Conservation (phyloP, 345 rosid genomes). For the Linum lewisii region DNA sequence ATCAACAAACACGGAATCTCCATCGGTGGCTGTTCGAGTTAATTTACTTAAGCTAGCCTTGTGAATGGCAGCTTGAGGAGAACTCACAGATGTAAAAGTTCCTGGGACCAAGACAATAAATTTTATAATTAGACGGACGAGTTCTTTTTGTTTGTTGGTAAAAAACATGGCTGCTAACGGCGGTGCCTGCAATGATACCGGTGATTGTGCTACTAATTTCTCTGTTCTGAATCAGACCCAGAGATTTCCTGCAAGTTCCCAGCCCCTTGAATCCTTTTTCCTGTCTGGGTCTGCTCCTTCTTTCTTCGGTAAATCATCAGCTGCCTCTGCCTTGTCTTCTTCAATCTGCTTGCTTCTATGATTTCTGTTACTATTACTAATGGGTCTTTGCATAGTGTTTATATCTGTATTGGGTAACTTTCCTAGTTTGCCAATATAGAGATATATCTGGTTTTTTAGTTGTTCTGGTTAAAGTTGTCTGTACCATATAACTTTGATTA, state of each 20-base stretch:
- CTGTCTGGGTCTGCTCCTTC: slow-evolving; percentile 32
- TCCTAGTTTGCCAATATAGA: no score
- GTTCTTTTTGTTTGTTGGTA: neutral
- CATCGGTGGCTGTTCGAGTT: neutral
- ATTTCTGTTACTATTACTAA: no score
- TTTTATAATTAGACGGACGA: neutral
- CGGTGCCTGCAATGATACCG: neutral
- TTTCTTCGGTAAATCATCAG: slow-evolving; percentile 30
- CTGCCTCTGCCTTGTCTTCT: neutral
- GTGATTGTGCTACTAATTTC: slow-evolving; percentile 24
- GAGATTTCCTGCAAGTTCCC: slow-evolving; percentile 27
- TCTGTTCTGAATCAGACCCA: slow-evolving; percentile 35
- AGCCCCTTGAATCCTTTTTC: slow-evolving; percentile 31
- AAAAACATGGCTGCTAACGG: slow-evolving; percentile 34
- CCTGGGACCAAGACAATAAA: neutral
- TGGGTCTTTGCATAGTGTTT: no score
- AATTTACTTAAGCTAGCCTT: slow-evolving; percentile 10
- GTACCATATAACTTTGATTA: no score
- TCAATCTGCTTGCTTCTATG: no score
- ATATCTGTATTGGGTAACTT: no score
- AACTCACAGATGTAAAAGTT: neutral
- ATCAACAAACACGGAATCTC: neutral
- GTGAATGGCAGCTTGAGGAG: slow-evolving; percentile 16
- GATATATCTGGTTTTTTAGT: no score
- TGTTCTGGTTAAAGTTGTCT: no score